Base-by-base conservation (phyloP, 2,329 filamentous ascomycete genomes). In the Botrytis fabae region DNA sequence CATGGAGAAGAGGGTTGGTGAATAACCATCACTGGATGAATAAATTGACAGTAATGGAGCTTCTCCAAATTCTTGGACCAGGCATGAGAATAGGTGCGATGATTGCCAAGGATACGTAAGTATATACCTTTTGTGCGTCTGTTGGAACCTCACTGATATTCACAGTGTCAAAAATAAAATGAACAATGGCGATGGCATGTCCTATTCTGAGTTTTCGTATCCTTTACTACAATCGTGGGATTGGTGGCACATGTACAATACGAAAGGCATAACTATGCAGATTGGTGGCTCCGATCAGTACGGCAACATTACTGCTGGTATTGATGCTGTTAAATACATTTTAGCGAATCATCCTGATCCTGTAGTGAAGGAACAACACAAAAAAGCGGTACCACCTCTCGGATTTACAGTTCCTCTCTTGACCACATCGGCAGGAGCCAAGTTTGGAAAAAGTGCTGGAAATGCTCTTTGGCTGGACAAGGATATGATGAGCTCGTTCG, bases 241-340 rank as follows among this genome's bases (percentile, higher is more conserved):
- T 81, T 99, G 95, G 89, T 98, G 93, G 93, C 87, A 93, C 77
- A 87, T 98, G 84, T 97, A 93, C 75, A 86, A 88, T 64, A 85
- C 86, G 38, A 87, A 86, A 69, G 86, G 87, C 65, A 86, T 94
- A 16, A 91, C 95, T 80, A 88, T 98, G 81, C 94, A 99, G 83
- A 93, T 99, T 70, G 96, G 96, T 73, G 96, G 96, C 57, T 94
- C 94, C 10, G 96, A 99, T 81, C 96, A 99, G 83, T 98, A 92
- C 81, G 96, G 96, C 75, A 99, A 99, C 83, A 98, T 99, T 76
- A 88, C 97, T 42, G 91, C 95, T 20, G 96, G 96, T 66, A 91
- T 96, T 80, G 93, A 98, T 74, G 89, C 92, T 4, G 88, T 98
- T 78, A 95, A 95, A 81, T 86, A 91, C 71, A 90, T 95, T 61